Base-by-base conservation (phyloP, 148 eudicot species). In the Silene latifolia region DNA sequence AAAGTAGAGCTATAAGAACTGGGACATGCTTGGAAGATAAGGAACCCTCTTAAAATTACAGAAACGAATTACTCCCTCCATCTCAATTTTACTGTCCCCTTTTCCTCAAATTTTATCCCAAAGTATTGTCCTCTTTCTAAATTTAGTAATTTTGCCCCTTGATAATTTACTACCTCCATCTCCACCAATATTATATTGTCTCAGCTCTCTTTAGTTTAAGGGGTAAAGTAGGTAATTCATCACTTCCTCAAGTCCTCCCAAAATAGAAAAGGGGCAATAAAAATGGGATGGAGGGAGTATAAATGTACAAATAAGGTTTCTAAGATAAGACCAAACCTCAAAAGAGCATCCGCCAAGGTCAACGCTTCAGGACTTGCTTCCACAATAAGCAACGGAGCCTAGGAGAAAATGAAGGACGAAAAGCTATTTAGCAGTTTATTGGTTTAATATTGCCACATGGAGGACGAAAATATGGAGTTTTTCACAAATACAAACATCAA, bases 301-400 rank as follows among this genome's bases (percentile, higher is more conserved):
- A 29, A 60, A 71, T 10, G 25, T 60, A 23, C n/a, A 60, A 9
- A 60, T 4, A 60, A 1, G 56, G 71, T 58, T 48, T 48, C 60
- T 24, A 69, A 47, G 51, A 23, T 53, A 39, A 68, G 70, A 72
- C 63, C 76, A 81, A 58, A 92, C 99, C 99, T 92, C 79, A 95
- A 79, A 51, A 95, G 83, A 66, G 91, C 89, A 85, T 95, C 92
- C 69, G 86, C 91, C 76, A 95, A 73, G 57, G 80, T 83, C 74
- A 92, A 84, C 62, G 97, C 92, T 87, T 95, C 96, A 67, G 90
- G 67, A 78, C 87, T 87, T 78, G 92, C 96, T 85, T 92, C 91
- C 46, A 83, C 91, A 63, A 95, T 87, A 73, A 95, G 79, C 67
- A 89, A 85, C 58, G 96, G 99, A 32, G 92, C 97, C 99, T 95